These are phyloP conservation scores for Cutaneotrichosporon mucoides DNA, from an alignment of 1,284 basidiomycete genomes.

Conservation along the genomic window DNA sequence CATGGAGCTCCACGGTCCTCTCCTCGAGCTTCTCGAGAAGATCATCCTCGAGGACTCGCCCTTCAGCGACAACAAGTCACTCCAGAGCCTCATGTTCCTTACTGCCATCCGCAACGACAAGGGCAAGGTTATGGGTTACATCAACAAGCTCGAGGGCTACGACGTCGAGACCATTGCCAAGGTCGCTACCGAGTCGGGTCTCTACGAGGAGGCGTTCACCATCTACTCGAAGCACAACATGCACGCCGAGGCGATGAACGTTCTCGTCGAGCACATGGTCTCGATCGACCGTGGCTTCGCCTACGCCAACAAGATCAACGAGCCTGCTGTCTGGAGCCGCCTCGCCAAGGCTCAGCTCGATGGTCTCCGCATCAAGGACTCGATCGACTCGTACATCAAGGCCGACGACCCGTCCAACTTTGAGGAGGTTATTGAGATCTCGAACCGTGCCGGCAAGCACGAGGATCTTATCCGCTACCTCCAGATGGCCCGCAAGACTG, in stretches of 20 bases:
- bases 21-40: slow-evolving; percentile 97
- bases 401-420: slow-evolving; percentile 96
- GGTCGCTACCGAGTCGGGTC: slow-evolving; percentile 93
- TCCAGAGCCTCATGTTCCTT: slow-evolving; percentile 90
- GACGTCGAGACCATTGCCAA: slow-evolving; percentile 92
- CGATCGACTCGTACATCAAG: slow-evolving; percentile 99
- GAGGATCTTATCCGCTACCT: slow-evolving; percentile 96
- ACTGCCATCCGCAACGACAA: slow-evolving; percentile 98
- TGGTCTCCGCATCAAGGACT: slow-evolving; percentile 95
- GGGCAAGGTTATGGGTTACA: slow-evolving; percentile 97
- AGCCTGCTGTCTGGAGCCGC: slow-evolving; percentile 94
- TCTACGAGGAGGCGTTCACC: slow-evolving; percentile 94
- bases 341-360: slow-evolving; percentile 98
- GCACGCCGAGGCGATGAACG: slow-evolving; percentile 92
- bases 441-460: slow-evolving; percentile 92
- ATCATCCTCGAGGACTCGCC: slow-evolving; percentile 96
- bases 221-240: slow-evolving; percentile 95
- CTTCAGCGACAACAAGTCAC: slow-evolving; percentile 94
- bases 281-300: slow-evolving; percentile 95
- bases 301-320: slow-evolving; percentile 94
- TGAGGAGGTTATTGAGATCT: slow-evolving; percentile 93
- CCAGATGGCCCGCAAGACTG: slow-evolving; percentile 98
- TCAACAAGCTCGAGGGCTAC: slow-evolving; percentile 95
- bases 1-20: slow-evolving; percentile 93
- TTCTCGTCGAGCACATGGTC: slow-evolving; percentile 96